Conservation (phyloP, 495 filamentous ascomycete species). For the Penicillium coprophilum region DNA sequence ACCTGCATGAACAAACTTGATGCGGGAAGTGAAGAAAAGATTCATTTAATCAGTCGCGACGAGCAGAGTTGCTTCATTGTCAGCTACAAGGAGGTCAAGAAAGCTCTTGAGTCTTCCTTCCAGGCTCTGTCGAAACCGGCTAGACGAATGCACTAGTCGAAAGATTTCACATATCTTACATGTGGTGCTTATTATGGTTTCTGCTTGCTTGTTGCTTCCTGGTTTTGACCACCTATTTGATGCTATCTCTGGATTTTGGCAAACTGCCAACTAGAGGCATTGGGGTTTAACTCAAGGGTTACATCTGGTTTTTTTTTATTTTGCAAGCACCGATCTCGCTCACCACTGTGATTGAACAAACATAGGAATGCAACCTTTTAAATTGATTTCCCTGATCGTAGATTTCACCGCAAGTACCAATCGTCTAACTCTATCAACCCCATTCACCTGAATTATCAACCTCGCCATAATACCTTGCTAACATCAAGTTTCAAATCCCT, state of each 20-base stretch:
- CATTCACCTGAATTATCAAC: no score
- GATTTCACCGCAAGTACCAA: no score
- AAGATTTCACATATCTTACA: not conserved
- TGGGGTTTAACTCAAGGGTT: not conserved
- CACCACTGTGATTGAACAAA: constrained; percentile 19
- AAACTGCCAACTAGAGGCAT: not conserved
- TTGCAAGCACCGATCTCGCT: constrained; percentile 6
- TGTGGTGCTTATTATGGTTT: not conserved
- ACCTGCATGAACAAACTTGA: constrained; percentile 87
- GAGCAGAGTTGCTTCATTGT: constrained; percentile 84
- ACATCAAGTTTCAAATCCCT: no score
- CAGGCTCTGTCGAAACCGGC: constrained; percentile 66
- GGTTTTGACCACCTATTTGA: not conserved
- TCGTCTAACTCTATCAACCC: no score
- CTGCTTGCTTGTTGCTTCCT: not conserved
- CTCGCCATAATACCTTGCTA: no score
- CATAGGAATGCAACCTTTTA: constrained; percentile 29
- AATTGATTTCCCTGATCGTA: constrained; percentile 12
- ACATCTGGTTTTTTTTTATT: not conserved
- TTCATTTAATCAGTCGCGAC: constrained; percentile 82
- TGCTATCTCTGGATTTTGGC: constrained; percentile 1
- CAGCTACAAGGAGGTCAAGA: constrained; percentile 83
- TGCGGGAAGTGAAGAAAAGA: constrained; percentile 81
- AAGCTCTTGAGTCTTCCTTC: constrained; percentile 75
- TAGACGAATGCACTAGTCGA: constrained; percentile 42